phyloP scores from a whole-genome alignment of 2,329 filamentous ascomycete genomes.

The Pseudogymnoascus sp. region DNA sequence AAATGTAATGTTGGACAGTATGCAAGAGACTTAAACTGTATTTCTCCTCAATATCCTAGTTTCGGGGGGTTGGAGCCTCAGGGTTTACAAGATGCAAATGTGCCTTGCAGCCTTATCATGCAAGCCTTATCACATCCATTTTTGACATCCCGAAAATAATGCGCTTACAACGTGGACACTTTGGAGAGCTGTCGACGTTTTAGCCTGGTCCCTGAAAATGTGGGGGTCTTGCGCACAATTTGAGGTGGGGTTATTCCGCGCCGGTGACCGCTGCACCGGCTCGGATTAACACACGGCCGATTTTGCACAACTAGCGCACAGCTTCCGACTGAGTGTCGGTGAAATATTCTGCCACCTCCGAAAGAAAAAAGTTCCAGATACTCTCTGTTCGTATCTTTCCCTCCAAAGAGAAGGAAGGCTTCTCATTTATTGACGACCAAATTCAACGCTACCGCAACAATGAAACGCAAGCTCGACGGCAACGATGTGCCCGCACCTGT shows the following conservation, averaged over 20 bases:
- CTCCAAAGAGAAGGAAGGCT: conserved; percentile 11
- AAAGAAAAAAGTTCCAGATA: conserved; percentile 8
- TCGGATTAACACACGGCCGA: too few relatives aligned
- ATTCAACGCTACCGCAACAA: conserved; percentile 25
- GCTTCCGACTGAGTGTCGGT: neutral
- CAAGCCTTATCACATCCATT: too few relatives aligned
- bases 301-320: too few relatives aligned
- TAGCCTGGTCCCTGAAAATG: neutral
- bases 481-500: conserved; percentile 42
- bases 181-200: neutral
- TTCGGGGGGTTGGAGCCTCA: neutral
- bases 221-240: neutral
- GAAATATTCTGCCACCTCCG: conserved; percentile 1
- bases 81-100: neutral
- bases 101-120: neutral
- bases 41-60: neutral
- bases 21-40: neutral
- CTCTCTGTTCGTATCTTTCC: conserved; percentile 10
- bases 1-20: neutral
- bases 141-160: too few relatives aligned
- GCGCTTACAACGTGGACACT: neutral
- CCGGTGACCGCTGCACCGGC: too few relatives aligned
- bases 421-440: conserved; percentile 10
- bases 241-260: too few relatives aligned
- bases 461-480: conserved; percentile 58